Conservation (phyloP, 371 early-diverging fungal species). For the Gilbertella persicaria region DNA sequence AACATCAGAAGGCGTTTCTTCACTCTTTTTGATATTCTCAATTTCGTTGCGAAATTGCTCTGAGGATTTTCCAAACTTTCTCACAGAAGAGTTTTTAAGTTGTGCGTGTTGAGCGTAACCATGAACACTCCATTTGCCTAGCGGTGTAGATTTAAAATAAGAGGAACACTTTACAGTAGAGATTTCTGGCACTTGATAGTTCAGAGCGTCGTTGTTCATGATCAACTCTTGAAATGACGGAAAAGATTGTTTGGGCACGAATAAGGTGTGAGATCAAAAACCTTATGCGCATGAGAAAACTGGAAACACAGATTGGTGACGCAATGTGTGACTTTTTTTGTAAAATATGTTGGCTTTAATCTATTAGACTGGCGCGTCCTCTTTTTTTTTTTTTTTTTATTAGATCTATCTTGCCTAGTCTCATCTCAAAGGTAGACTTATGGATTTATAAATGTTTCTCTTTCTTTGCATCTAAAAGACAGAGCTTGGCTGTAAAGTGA, state of each 20-base stretch:
- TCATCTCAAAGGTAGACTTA: constrained; percentile 12
- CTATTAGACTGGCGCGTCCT: constrained; percentile 12
- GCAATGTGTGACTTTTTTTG: neutral
- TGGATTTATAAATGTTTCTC: constrained; percentile 10
- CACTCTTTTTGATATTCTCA: constrained; percentile 6
- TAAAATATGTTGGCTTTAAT: constrained; percentile 1
- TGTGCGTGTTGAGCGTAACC: constrained; percentile 15
- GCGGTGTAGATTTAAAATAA: constrained; percentile 17
- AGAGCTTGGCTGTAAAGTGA: constrained; percentile 21
- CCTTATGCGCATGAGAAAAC: too few species aligned
- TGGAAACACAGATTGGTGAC: too few species aligned
- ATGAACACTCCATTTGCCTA: constrained; percentile 15
- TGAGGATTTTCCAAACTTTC: constrained; percentile 13
- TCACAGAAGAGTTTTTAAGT: constrained; percentile 13
- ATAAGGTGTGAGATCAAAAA: too few species aligned
- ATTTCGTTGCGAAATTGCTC: constrained; percentile 9
- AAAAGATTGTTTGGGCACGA: constrained; percentile 1
- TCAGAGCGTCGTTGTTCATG: constrained; percentile 8
- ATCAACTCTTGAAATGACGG: constrained; percentile 6
- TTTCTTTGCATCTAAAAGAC: constrained; percentile 19
- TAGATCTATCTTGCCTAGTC: constrained; percentile 7
- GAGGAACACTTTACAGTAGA: constrained; percentile 13
- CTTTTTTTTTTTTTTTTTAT: constrained; percentile 1
- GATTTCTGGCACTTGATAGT: constrained; percentile 12
- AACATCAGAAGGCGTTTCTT: constrained; percentile 13